A percentile compares a stretch with the other conserved stretches of the same genome.
Conservation (phyloP, 768 basidiomycete genomes). For the Chlorophyllum brunneum region DNA sequence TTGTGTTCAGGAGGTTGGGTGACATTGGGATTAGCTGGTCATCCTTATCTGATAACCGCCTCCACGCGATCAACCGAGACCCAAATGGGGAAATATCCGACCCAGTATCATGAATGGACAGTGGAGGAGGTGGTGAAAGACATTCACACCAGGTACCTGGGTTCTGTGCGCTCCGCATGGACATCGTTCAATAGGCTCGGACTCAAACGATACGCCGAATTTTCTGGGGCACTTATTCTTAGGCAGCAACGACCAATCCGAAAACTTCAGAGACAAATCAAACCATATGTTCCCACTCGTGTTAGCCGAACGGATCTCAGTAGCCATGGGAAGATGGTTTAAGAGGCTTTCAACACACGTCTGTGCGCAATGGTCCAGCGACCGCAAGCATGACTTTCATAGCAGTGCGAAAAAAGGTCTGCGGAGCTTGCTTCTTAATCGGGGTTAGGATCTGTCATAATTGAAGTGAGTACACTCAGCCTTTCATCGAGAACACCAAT, state of each 20-base stretch:
- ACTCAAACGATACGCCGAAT: background rate
- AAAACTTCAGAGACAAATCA: slow-evolving; percentile 3
- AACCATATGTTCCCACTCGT: background rate
- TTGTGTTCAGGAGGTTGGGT: too few species aligned
- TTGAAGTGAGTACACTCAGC: background rate
- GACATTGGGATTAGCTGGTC: background rate
- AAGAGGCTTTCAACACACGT: too few species aligned
- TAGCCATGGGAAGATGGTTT: background rate
- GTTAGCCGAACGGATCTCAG: background rate
- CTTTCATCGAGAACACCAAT: background rate
- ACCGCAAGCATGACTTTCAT: too few species aligned
- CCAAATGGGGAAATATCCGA: background rate
- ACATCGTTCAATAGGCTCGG: background rate
- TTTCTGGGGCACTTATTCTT: background rate
- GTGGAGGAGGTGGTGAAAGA: slow-evolving; percentile 2
- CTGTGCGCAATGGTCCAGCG: too few species aligned
- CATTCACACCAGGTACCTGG: too few species aligned
- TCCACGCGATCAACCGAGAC: background rate
- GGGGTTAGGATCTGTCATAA: background rate
- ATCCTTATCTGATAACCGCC: background rate
- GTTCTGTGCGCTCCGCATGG: too few species aligned
- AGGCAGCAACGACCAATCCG: background rate
- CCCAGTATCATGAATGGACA: too few species aligned
- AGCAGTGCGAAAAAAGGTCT: too few species aligned
- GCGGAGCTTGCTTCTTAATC: too few species aligned